Evolutionary conservation across 768 basidiomycete genomes (phyloP), one percentile per base, ranked within the genome.

Genomic region (Chlorophyllum brunneum): DNA sequence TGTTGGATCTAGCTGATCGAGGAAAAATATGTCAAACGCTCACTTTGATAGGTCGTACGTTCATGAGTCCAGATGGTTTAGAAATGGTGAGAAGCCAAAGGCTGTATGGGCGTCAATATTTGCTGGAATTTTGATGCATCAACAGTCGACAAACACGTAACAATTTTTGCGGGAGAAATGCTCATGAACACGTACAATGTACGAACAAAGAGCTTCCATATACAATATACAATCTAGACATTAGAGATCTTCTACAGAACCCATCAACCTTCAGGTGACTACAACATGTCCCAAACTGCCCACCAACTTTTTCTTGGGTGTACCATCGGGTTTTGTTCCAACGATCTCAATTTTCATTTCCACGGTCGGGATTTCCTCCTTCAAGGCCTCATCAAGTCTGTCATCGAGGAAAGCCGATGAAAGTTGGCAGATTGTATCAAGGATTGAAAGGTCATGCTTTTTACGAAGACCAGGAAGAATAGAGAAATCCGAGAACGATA

Each of bases 401-500:
- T 65, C 67, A 43, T 77, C 68, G 39, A 81, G 57, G 56, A 78
- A 81, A 24, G 70, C 69, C 24, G 76, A 56, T 9, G 75, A 74
- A 8, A 78, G 56, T 15, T 56, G 62, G 4, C 65, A 56, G 16
- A 75, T 71, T 4, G 63, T 61, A 37, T 73, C 62, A 42, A 76
- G 63, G 10, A 77, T 58, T 5, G 50, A 63, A 11, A 58, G 51
- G 6, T 72, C 70, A 5, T 59, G 50, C 42, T 66, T 67, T 18
- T 61, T 69, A 20, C 66, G 59, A 27, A 76, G 55, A 7, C 76
- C 22, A n/a, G 77, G 77, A 20, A 79, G 67, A 2, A 71, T 58
- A 7, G 68, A 68, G 44, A 75, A 76, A 51, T 81, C 79, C 7
- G 78, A 79, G 58, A 79, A 79, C 2, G 70, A 70, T 24, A 64